phyloP scores from a whole-genome alignment of 2,329 filamentous ascomycete genomes.

The Aspergillus pseudoglaucus region DNA sequence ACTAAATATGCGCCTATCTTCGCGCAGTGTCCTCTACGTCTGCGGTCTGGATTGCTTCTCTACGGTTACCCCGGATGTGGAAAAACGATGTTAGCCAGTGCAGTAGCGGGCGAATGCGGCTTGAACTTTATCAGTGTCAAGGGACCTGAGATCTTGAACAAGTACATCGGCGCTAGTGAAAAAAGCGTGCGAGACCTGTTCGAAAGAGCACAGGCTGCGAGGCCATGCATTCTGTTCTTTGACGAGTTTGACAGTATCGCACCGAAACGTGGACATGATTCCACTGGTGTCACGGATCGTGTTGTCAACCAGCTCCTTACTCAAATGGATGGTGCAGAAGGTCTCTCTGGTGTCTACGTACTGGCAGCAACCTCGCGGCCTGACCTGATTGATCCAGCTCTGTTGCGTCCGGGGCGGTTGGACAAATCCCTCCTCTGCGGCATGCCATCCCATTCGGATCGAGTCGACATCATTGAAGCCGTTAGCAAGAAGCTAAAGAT shows the following conservation, averaged over 20 bases:
- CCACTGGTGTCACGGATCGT: slow-evolving; percentile 94
- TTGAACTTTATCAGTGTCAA: slow-evolving; percentile 99
- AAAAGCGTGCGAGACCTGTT: slow-evolving; percentile 95
- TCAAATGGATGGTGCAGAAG: slow-evolving; percentile 98
- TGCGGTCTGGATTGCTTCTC: slow-evolving; percentile 84
- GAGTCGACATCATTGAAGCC: slow-evolving; percentile 79
- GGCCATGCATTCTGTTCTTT: slow-evolving; percentile 93
- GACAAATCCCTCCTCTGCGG: slow-evolving; percentile 93
- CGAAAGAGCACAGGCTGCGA: slow-evolving; percentile 78
- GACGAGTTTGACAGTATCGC: slow-evolving; percentile 98
- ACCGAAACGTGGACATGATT: slow-evolving; percentile 93
- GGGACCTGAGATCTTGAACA: slow-evolving; percentile 95
- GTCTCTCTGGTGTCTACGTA: slow-evolving; percentile 89
- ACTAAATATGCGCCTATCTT: slow-evolving; percentile 98
- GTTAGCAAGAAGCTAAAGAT: slow-evolving; percentile 77
- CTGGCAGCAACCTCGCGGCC: slow-evolving; percentile 89
- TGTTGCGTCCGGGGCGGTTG: slow-evolving; percentile 82
- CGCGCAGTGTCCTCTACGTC: slow-evolving; percentile 85
- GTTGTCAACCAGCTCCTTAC: slow-evolving; percentile 98
- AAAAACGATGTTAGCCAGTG: slow-evolving; percentile 90
- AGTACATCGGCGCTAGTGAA: slow-evolving; percentile 96
- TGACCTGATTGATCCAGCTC: slow-evolving; percentile 88
- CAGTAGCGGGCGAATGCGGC: slow-evolving; percentile 94
- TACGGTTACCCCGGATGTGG: slow-evolving; percentile 96
- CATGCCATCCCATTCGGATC: slow-evolving; percentile 71